Conservation (phyloP, 345 rosid genomes). For the Nephelium lappaceum region DNA sequence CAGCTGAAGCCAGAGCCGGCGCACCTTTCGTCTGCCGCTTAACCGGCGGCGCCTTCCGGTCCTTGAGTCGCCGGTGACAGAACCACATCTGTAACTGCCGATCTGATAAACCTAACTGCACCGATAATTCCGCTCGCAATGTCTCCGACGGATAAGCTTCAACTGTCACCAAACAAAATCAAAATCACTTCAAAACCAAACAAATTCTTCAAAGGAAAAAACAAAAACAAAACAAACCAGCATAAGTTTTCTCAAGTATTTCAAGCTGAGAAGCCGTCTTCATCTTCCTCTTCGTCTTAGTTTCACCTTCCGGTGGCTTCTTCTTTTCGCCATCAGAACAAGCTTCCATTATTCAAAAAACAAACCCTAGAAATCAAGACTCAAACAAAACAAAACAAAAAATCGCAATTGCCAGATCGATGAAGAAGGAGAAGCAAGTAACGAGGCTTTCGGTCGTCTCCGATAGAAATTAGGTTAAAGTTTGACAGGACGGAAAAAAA, state of each 20-base stretch:
- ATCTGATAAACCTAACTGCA: conserved; percentile 74
- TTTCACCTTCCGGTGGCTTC: conserved; percentile 62
- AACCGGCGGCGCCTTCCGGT: conserved; percentile 54
- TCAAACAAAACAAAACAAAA: neutral
- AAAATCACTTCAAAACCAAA: neutral
- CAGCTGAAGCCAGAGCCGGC: conserved; percentile 16
- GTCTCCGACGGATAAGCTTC: conserved; percentile 83
- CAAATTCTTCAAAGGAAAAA: neutral
- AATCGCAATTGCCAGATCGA: neutral
- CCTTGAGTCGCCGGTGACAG: conserved; percentile 90
- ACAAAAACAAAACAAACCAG: conserved; percentile 44
- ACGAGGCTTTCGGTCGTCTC: neutral
- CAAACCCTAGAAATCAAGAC: conserved; percentile 13
- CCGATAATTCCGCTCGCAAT: conserved; percentile 70
- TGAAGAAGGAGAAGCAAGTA: neutral
- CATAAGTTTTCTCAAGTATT: conserved; percentile 75
- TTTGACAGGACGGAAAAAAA: conserved; percentile 44
- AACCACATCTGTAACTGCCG: conserved; percentile 99
- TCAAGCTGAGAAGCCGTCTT: conserved; percentile 93
- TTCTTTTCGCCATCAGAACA: conserved; percentile 56
- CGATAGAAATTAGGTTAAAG: conserved; percentile 22
- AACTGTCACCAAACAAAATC: conserved; percentile 36
- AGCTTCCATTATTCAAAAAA: conserved; percentile 45
- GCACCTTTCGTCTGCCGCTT: conserved; percentile 63
- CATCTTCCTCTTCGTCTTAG: conserved; percentile 85